These are phyloP conservation scores for Blumeria hordei DNA, from an alignment of 2,329 filamentous ascomycete genomes.

Conservation along the genomic window DNA sequence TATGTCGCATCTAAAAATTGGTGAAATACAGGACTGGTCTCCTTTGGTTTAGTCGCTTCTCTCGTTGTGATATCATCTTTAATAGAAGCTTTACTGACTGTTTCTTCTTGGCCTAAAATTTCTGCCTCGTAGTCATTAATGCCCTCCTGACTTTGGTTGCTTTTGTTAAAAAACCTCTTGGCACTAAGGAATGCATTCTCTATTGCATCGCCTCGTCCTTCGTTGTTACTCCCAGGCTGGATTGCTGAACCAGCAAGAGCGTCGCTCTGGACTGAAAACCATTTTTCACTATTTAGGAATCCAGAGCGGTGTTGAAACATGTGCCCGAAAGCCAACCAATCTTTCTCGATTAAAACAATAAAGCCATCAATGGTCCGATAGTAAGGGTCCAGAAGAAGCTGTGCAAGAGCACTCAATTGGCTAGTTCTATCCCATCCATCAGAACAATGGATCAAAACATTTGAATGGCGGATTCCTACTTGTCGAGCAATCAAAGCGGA, in stretches of 20 bases:
- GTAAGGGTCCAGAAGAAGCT: constrained; percentile 87
- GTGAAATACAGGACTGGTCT: constrained; percentile 90
- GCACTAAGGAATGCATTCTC: constrained; percentile 70
- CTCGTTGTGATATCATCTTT: constrained; percentile 23
- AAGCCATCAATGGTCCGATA: constrained; percentile 88
- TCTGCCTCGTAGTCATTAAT: constrained; percentile 30
- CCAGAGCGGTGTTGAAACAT: constrained; percentile 92
- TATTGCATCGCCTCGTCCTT: constrained; percentile 39
- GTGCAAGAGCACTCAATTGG: constrained; percentile 73
- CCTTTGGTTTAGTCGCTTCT: constrained; percentile 59
- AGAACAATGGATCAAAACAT: constrained; percentile 91
- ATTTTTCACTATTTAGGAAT: constrained; percentile 71
- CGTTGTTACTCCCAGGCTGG: constrained; percentile 29
- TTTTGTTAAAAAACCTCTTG: constrained; percentile 74
- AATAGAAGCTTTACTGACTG: constrained; percentile 14
- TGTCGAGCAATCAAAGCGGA: constrained; percentile 65
- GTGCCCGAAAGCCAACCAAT: constrained; percentile 93
- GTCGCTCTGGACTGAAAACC: constrained; percentile 78
- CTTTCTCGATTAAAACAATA: constrained; percentile 83
- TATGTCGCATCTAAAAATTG: constrained; percentile 92
- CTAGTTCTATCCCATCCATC: constrained; percentile 97
- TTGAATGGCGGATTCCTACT: constrained; percentile 76
- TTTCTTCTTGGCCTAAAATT: constrained; percentile 9
- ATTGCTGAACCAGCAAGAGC: constrained; percentile 38
- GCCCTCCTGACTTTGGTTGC: constrained; percentile 38